Percentiles rank a stretch among this genome's conserved stretches.
These are phyloP conservation scores for Carex scoparia DNA, from an alignment of 176 grass and related monocot species.

Conservation along the genomic window DNA sequence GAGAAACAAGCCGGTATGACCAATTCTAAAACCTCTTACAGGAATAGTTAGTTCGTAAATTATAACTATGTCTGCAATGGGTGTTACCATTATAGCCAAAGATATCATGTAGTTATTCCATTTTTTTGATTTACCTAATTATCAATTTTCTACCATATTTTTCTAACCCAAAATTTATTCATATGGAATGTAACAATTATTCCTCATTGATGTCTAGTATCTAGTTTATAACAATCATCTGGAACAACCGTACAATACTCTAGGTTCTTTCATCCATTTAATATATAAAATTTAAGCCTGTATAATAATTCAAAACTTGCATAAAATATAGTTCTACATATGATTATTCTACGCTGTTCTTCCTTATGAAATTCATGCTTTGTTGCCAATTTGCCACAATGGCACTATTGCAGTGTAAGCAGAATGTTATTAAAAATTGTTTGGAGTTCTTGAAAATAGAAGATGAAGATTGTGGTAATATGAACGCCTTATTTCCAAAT, in stretches of 20 bases:
- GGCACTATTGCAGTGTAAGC: neutral
- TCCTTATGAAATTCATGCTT: no score
- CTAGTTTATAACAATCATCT: neutral
- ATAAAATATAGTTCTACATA: no score
- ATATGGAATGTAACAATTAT: neutral
- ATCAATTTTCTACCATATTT: no score
- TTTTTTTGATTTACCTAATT: no score
- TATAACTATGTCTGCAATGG: neutral
- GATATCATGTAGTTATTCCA: neutral
- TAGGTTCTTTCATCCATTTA: neutral
- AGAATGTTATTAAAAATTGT: neutral
- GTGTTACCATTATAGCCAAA: neutral
- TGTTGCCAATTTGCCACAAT: no score
- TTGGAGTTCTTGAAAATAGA: neutral
- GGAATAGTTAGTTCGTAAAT: neutral
- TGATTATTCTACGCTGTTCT: neutral
- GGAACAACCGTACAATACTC: neutral
- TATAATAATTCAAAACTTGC: neutral
- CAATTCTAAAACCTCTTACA: neutral
- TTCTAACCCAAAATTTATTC: no score
- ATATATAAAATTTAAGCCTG: neutral
- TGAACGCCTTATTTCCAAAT: neutral
- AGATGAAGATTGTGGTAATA: neutral
- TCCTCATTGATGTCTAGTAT: neutral
- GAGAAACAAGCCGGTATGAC: neutral